These are phyloP conservation scores for Conticribra guillardii DNA, from an alignment of 108 stramenopile genomes.

Conservation along the genomic window DNA sequence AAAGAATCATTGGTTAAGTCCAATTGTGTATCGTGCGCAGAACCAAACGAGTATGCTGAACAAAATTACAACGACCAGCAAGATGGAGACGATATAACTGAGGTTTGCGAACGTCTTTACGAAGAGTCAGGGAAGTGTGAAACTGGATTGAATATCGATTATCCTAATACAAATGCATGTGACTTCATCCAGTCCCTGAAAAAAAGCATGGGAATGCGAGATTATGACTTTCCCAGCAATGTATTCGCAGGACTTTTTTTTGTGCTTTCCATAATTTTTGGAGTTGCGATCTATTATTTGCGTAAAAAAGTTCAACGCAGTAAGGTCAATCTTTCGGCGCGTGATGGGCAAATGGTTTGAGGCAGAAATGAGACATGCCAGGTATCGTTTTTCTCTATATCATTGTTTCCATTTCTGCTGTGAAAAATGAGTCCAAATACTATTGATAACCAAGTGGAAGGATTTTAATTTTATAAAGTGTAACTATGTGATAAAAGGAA, in stretches of 20 bases:
- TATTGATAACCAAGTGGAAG: too few relatives aligned
- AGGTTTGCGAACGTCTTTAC: conserved; percentile 24
- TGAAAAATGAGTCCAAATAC: neutral
- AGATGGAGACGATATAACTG: neutral
- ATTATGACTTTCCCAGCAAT: neutral
- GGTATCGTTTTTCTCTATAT: neutral
- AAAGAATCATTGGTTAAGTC: neutral
- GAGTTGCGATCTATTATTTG: neutral
- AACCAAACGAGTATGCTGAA: conserved; percentile 2
- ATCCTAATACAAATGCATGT: conserved; percentile 18
- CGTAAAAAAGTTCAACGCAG: neutral
- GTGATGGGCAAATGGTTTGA: neutral
- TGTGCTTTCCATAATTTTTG: neutral
- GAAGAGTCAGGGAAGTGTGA: conserved; percentile 27
- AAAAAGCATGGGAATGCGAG: neutral
- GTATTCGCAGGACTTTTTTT: neutral
- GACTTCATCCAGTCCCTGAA: conserved; percentile 25
- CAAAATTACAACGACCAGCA: conserved; percentile 5
- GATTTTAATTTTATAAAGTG: too few relatives aligned
- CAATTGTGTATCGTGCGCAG: conserved; percentile 13
- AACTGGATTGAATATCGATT: conserved; percentile 5
- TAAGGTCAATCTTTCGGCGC: neutral
- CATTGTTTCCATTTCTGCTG: neutral
- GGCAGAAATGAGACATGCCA: too few relatives aligned
- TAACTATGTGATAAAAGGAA: too few relatives aligned